Evolutionary conservation across 371 early-diverging fungal species (phyloP).

Genomic region (Amoeboaphelidium occidentale): DNA sequence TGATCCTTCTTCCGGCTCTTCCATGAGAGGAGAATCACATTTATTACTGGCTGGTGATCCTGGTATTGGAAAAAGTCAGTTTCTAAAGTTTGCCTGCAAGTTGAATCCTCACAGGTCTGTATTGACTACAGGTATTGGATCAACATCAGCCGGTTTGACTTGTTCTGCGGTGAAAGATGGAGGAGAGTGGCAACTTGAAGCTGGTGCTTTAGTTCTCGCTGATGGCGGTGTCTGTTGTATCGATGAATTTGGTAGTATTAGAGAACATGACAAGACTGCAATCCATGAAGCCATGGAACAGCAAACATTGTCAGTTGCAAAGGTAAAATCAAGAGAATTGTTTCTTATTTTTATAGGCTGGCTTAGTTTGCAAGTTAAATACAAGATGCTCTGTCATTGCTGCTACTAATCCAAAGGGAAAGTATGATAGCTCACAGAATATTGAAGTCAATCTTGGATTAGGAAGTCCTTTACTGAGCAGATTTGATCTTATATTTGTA

Average conservation of each 20-base stretch:
- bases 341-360: slow-evolving; percentile 31
- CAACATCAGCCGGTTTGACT: slow-evolving; percentile 56
- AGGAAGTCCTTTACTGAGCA: slow-evolving; percentile 35
- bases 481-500: slow-evolving; percentile 53
- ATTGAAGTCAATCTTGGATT: slow-evolving; percentile 32
- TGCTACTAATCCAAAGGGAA: slow-evolving; percentile 48
- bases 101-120: slow-evolving; percentile 33
- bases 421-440: slow-evolving; percentile 27
- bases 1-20: no score
- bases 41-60: slow-evolving; percentile 58
- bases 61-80: slow-evolving; percentile 55
- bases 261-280: slow-evolving; percentile 36
- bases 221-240: slow-evolving; percentile 53
- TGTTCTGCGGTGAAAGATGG: slow-evolving; percentile 41
- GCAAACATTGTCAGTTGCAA: slow-evolving; percentile 25
- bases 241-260: slow-evolving; percentile 50
- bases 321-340: slow-evolving; percentile 8
- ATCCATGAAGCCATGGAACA: slow-evolving; percentile 72
- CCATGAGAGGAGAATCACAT: slow-evolving; percentile 54
- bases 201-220: slow-evolving; percentile 47
- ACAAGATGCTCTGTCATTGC: slow-evolving; percentile 50
- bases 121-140: slow-evolving; percentile 49
- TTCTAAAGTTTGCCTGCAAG: slow-evolving; percentile 31
- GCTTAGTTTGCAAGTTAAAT: slow-evolving; percentile 48
- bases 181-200: slow-evolving; percentile 44